Evolutionary conservation across 352 stramenopile species (phyloP).

Genomic region (Phytophthora macrochlamydospora): DNA sequence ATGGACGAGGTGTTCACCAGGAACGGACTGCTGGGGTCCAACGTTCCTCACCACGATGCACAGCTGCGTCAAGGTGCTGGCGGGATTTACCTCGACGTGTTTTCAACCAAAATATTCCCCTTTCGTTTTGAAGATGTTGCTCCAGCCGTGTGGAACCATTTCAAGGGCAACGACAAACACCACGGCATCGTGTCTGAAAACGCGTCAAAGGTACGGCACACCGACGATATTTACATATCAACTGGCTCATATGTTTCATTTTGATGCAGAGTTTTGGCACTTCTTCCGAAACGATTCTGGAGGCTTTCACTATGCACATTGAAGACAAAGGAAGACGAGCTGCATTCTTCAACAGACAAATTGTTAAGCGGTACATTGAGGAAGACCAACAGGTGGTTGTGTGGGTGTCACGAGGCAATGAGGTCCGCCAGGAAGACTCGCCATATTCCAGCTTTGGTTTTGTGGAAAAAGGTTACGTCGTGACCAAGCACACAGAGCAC

Average conservation of each 20-base stretch:
- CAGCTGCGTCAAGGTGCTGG: slow-evolving; percentile 33
- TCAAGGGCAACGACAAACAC: slow-evolving; percentile 37
- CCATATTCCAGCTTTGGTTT: slow-evolving; percentile 50
- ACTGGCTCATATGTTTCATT: no score
- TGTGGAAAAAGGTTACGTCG: slow-evolving; percentile 63
- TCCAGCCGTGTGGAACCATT: slow-evolving; percentile 38
- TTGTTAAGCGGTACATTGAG: slow-evolving; percentile 40
- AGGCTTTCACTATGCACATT: slow-evolving; percentile 49
- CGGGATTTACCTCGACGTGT: slow-evolving; percentile 41
- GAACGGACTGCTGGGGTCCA: slow-evolving; percentile 28
- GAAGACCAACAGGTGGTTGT: slow-evolving; percentile 43
- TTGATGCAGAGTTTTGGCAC: slow-evolving; percentile 24
- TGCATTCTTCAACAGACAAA: slow-evolving; percentile 41
- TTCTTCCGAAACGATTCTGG: slow-evolving; percentile 47
- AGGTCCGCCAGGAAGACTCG: slow-evolving; percentile 29
- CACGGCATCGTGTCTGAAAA: slow-evolving; percentile 38
- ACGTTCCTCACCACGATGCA: slow-evolving; percentile 28
- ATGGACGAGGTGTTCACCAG: slow-evolving; percentile 30
- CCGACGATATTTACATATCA: no score
- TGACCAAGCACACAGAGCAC: slow-evolving; percentile 31
- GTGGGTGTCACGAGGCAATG: slow-evolving; percentile 35
- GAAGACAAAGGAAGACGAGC: slow-evolving; percentile 32
- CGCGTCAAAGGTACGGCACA: slow-evolving; percentile 22
- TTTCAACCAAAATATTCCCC: slow-evolving; percentile 36
- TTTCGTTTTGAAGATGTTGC: slow-evolving; percentile 33